Evolutionary conservation across 306 rosid genomes (phyloP).

Genomic region (Quercus robur): DNA sequence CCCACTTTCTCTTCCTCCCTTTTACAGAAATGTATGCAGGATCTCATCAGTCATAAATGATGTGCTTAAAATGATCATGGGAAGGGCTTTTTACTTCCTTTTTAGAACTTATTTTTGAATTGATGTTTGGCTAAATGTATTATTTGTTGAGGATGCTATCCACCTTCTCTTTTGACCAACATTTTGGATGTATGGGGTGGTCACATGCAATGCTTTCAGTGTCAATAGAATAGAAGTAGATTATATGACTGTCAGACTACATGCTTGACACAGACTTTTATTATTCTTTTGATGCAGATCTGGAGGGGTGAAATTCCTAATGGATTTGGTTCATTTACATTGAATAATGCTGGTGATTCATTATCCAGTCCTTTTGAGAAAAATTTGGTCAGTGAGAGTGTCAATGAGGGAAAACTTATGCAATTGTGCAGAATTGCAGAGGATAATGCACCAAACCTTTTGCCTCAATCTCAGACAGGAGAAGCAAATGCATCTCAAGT

Average conservation of each 20-base stretch:
- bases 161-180: conserved; percentile 8
- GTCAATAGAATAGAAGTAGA: neutral
- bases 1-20: neutral
- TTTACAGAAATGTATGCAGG: neutral
- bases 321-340: conserved; percentile 40
- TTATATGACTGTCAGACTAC: conserved; percentile 7
- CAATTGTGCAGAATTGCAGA: conserved; percentile 80
- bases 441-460: conserved; percentile 57
- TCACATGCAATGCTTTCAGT: neutral
- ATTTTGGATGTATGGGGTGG: neutral
- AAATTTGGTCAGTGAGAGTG: conserved; percentile 33
- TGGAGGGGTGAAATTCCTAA: conserved; percentile 44
- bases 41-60: too few relatives aligned
- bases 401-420: conserved; percentile 78
- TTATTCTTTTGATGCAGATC: conserved; percentile 41
- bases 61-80: neutral
- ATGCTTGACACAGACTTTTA: conserved; percentile 12
- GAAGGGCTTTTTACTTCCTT: conserved; percentile 8
- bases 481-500: conserved; percentile 39
- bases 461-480: conserved; percentile 51
- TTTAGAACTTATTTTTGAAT: conserved; percentile 5
- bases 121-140: conserved; percentile 6
- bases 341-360: conserved; percentile 38
- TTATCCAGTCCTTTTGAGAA: conserved; percentile 47
- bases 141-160: neutral